Conservation (phyloP, 2,329 filamentous ascomycete genomes). For the Lachnellula suecica region DNA sequence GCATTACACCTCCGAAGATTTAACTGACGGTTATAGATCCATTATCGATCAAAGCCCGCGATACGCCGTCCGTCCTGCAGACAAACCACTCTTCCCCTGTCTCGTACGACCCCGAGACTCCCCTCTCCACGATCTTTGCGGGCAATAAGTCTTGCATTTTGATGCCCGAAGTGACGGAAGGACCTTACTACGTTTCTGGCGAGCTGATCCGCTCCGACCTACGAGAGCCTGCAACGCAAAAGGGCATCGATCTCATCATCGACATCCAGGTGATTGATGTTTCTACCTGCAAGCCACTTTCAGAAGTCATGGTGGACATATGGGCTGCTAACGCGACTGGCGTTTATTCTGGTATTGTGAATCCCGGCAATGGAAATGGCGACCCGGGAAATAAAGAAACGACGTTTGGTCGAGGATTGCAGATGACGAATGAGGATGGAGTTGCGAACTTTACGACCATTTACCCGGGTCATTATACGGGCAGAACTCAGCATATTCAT, state of each 20-base stretch:
- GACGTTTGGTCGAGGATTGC: slow-evolving; percentile 40
- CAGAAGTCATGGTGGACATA: slow-evolving; percentile 35
- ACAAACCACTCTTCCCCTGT: slow-evolving; percentile 17
- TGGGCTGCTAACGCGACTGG: slow-evolving; percentile 41
- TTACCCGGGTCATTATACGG: slow-evolving; percentile 43
- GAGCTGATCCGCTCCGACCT: slow-evolving; percentile 37
- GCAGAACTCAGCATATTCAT: slow-evolving; percentile 47
- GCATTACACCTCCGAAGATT: background rate
- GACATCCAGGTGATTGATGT: slow-evolving; percentile 39
- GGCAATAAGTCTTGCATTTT: slow-evolving; percentile 47
- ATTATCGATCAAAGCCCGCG: slow-evolving; percentile 14
- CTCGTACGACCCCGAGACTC: slow-evolving; percentile 35
- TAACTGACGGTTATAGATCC: background rate
- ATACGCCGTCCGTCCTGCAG: slow-evolving; percentile 11
- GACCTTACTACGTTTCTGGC: slow-evolving; percentile 39
- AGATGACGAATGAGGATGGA: slow-evolving; percentile 39
- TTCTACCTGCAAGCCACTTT: slow-evolving; percentile 38
- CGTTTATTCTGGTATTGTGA: slow-evolving; percentile 38
- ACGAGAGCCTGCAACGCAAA: slow-evolving; percentile 29
- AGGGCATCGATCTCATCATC: slow-evolving; percentile 35
- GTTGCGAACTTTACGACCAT: slow-evolving; percentile 40
- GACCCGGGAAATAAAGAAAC: slow-evolving; percentile 10
- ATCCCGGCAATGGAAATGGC: background rate
- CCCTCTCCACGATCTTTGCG: slow-evolving; percentile 39
- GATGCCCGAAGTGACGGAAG: slow-evolving; percentile 52